Evolutionary conservation across 202 grass and related monocot genomes (phyloP).

Genomic region (Zizania palustris): DNA sequence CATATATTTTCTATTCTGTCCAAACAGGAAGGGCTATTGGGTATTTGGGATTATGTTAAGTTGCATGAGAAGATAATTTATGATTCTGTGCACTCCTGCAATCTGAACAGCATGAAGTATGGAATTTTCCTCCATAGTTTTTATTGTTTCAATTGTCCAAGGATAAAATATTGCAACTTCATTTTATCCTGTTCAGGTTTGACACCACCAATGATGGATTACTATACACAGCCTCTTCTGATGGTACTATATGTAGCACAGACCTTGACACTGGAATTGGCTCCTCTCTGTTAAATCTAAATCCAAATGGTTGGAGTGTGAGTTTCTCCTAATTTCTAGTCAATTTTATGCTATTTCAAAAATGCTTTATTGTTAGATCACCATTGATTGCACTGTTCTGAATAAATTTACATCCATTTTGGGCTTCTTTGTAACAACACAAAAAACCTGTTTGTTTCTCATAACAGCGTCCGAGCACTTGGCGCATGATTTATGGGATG

Average conservation of each 20-base stretch:
- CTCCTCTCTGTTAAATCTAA: slow-evolving; percentile 77
- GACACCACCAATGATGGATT: slow-evolving; percentile 64
- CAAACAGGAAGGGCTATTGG: slow-evolving; percentile 82
- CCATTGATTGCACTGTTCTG: slow-evolving; percentile 16
- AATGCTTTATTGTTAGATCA: neutral
- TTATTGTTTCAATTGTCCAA: neutral
- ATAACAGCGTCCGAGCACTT: slow-evolving; percentile 73
- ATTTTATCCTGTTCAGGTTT: slow-evolving; percentile 54
- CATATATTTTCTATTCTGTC: neutral
- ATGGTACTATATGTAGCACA: slow-evolving; percentile 82
- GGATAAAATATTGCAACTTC: slow-evolving; percentile 11
- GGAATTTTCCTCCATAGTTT: slow-evolving; percentile 17
- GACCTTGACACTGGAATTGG: slow-evolving; percentile 79
- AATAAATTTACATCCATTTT: slow-evolving; percentile 31
- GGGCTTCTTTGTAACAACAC: neutral
- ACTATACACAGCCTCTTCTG: slow-evolving; percentile 87
- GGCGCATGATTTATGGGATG: slow-evolving; percentile 97
- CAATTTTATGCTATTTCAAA: slow-evolving; percentile 1
- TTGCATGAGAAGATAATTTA: slow-evolving; percentile 88
- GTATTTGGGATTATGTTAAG: slow-evolving; percentile 89
- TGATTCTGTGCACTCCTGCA: slow-evolving; percentile 79
- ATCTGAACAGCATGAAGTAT: slow-evolving; percentile 94
- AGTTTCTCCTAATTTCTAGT: slow-evolving; percentile 29
- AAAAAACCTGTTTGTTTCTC: slow-evolving; percentile 21
- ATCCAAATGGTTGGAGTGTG: slow-evolving; percentile 97